These are phyloP conservation scores for Zygoascus biomembranicola DNA, from an alignment of 805 yeast genomes.

Conservation along the genomic window DNA sequence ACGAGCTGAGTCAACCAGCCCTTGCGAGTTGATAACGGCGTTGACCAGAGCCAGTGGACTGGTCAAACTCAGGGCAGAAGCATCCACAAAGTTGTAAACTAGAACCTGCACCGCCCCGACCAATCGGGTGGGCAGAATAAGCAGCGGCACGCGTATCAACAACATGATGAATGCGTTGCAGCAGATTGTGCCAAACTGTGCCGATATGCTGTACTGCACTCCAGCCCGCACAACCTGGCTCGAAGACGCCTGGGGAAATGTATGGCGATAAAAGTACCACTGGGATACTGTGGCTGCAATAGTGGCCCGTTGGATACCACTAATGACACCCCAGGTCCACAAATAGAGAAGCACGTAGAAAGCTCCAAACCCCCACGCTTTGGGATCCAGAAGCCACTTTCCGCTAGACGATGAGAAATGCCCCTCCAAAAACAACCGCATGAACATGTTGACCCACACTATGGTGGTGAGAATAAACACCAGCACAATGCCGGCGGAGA, in stretches of 20 bases:
- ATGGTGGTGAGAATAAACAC: constrained; percentile 26
- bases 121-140: constrained; percentile 28
- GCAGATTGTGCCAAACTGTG: constrained; percentile 32
- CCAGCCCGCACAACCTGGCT: constrained; percentile 17
- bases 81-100: constrained; percentile 20
- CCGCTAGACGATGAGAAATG: constrained; percentile 6
- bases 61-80: constrained; percentile 24
- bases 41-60: constrained; percentile 32
- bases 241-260: constrained; percentile 16
- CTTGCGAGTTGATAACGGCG: constrained; percentile 28
- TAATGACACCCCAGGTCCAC: constrained; percentile 36
- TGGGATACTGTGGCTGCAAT: constrained; percentile 30
- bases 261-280: constrained; percentile 31
- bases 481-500: constrained; percentile 24
- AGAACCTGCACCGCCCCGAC: constrained; percentile 19
- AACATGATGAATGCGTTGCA: constrained; percentile 26
- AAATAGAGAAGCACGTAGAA: constrained; percentile 29
- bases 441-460: constrained; percentile 30
- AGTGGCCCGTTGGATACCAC: constrained; percentile 31
- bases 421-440: constrained; percentile 26
- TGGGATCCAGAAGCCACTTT: constrained; percentile 24
- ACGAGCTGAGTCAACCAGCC: constrained; percentile 28
- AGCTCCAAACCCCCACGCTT: constrained; percentile 26
- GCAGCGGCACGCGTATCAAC: constrained; percentile 28
- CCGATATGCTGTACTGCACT: constrained; percentile 21